phyloP scores from a whole-genome alignment of 495 filamentous ascomycete genomes.

The Aspergillus steynii region DNA sequence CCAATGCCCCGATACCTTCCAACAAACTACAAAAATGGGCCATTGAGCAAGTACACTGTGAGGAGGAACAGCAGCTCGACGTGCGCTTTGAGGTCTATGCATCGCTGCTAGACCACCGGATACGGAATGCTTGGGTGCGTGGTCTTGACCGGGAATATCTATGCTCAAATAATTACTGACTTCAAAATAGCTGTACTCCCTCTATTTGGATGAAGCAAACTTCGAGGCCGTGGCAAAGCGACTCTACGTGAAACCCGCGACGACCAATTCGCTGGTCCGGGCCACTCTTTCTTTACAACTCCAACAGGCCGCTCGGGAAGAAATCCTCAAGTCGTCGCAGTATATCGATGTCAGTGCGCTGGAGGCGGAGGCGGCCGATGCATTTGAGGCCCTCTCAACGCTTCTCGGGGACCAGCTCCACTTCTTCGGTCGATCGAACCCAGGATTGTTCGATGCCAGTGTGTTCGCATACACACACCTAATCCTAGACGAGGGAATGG shows the following conservation, averaged over 20 bases:
- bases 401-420: conserved; percentile 63
- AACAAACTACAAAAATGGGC: conserved; percentile 71
- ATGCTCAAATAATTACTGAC: conserved; percentile 12
- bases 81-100: conserved; percentile 75
- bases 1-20: conserved; percentile 56
- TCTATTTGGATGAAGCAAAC: conserved; percentile 74
- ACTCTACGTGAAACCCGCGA: conserved; percentile 68
- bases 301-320: conserved; percentile 65
- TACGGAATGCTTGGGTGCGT: conserved; percentile 85
- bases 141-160: neutral
- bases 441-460: conserved; percentile 79
- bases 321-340: conserved; percentile 65
- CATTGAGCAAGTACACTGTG: conserved; percentile 47
- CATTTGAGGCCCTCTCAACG: conserved; percentile 73
- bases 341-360: conserved; percentile 63
- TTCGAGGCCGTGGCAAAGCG: conserved; percentile 59
- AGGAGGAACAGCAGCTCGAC: conserved; percentile 54
- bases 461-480: conserved; percentile 92
- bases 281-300: conserved; percentile 62
- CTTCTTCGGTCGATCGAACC: conserved; percentile 64
- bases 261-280: conserved; percentile 63
- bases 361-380: conserved; percentile 66
- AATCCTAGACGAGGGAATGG: conserved; percentile 61
- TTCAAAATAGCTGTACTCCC: conserved; percentile 62
- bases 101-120: conserved; percentile 72